These are phyloP conservation scores for Nannizziopsis barbatae DNA, from an alignment of 2,329 filamentous ascomycete genomes.

Conservation along the genomic window DNA sequence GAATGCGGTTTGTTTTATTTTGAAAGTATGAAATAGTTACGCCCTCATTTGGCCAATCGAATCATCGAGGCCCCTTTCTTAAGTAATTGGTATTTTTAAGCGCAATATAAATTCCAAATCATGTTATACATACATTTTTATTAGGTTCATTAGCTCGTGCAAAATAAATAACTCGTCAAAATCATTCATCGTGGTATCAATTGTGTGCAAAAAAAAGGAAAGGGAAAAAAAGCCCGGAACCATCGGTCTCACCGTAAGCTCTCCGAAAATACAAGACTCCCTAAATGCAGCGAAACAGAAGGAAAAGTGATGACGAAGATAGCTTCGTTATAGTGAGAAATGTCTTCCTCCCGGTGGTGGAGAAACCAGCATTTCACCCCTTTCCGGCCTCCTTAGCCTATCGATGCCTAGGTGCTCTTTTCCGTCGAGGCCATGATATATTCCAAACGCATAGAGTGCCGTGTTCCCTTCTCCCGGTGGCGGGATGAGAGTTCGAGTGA, in stretches of 20 bases:
- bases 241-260: not conserved
- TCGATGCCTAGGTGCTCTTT: slow-evolving; percentile 51
- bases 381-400: slow-evolving; percentile 37
- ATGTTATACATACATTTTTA: not conserved
- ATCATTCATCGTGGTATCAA: not conserved
- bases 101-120: not conserved
- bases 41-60: too few species aligned
- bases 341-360: slow-evolving; percentile 7
- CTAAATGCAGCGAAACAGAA: not conserved
- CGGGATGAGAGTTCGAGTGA: slow-evolving; percentile 53
- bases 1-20: too few species aligned
- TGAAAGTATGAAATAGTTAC: too few species aligned
- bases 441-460: slow-evolving; percentile 46
- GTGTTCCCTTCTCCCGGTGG: slow-evolving; percentile 29
- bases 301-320: not conserved
- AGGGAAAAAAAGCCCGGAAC: not conserved
- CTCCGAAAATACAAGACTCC: not conserved
- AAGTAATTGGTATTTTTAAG: not conserved
- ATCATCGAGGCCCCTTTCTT: too few species aligned
- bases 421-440: slow-evolving; percentile 48
- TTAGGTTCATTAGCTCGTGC: not conserved
- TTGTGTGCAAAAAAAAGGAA: not conserved
- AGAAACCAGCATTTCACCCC: slow-evolving; percentile 25
- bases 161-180: not conserved
- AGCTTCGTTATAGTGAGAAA: not conserved